A percentile compares a stretch with the other conserved stretches of the same genome.
Conservation (phyloP, 768 basidiomycete genomes). For the Termitomyces sp. region DNA sequence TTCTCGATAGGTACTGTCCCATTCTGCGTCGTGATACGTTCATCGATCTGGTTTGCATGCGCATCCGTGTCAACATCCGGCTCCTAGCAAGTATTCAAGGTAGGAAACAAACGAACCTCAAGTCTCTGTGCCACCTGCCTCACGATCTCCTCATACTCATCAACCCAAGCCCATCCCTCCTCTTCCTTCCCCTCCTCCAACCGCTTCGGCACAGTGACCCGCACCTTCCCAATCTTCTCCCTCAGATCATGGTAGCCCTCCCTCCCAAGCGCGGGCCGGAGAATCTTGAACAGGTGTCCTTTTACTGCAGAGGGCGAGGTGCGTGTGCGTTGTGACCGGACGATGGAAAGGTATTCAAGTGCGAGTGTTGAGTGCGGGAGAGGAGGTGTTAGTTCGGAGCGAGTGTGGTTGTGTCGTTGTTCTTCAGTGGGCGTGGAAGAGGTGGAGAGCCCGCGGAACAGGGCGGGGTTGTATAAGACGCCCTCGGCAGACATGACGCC, state of each 20-base stretch:
- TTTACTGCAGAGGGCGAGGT: constrained; percentile 68
- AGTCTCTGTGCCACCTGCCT: constrained; percentile 58
- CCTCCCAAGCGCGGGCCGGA: constrained; percentile 68
- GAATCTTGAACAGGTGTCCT: constrained; percentile 90
- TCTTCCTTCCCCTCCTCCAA: constrained; percentile 17
- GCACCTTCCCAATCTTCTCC: constrained; percentile 59
- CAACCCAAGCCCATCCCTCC: constrained; percentile 41
- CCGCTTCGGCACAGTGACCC: constrained; percentile 12
- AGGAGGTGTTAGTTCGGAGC: constrained; percentile 33
- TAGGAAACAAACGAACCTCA: constrained; percentile 26
- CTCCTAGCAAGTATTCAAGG: not conserved
- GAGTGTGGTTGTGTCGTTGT: not conserved
- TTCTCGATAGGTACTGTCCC: constrained; percentile 28
- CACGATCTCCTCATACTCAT: constrained; percentile 52
- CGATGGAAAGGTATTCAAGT: constrained; percentile 83
- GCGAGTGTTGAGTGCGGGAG: constrained; percentile 62
- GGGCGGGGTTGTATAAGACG: constrained; percentile 86
- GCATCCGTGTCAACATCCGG: not conserved
- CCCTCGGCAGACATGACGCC: constrained; percentile 97
- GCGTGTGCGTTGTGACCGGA: constrained; percentile 64
- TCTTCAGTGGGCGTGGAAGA: not conserved
- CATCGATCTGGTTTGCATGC: constrained; percentile 23
- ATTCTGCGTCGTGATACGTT: constrained; percentile 14
- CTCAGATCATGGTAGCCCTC: constrained; percentile 62
- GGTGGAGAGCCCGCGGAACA: constrained; percentile 50